Conservation (phyloP, 495 filamentous ascomycete species). For the Clohesyomyces aquaticus region DNA sequence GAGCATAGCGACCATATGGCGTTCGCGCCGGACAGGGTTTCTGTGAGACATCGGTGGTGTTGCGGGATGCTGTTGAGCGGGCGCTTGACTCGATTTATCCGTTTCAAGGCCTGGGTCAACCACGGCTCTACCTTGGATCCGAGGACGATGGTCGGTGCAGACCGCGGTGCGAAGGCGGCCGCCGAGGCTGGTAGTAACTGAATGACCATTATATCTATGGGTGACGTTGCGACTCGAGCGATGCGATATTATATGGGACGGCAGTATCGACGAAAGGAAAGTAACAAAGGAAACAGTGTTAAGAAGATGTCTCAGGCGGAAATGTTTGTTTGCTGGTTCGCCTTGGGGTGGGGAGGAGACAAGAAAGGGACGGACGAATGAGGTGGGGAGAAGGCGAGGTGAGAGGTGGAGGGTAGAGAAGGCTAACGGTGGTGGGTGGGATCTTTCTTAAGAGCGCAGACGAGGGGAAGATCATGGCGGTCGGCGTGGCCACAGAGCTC, state of each 20-base stretch:
- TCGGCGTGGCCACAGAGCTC: conserved; percentile 37
- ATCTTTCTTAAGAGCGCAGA: conserved; percentile 36
- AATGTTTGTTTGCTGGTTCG: conserved; percentile 60
- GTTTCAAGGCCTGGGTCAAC: conserved; percentile 95
- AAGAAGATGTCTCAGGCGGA: conserved; percentile 43
- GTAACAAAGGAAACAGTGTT: conserved; percentile 54
- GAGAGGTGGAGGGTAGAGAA: conserved; percentile 40
- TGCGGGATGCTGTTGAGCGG: conserved; percentile 97
- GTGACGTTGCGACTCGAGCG: conserved; percentile 40
- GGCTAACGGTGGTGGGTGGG: conserved; percentile 39
- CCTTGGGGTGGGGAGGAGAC: conserved; percentile 38
- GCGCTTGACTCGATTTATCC: conserved; percentile 96
- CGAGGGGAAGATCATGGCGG: conserved; percentile 37
- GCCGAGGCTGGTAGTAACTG: conserved; percentile 93
- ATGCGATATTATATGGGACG: conserved; percentile 37
- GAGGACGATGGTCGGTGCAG: conserved; percentile 93
- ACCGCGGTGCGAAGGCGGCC: conserved; percentile 92
- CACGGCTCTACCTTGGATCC: conserved; percentile 94
- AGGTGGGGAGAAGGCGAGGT: conserved; percentile 48
- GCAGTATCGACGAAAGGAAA: conserved; percentile 50
- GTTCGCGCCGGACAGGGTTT: conserved; percentile 86
- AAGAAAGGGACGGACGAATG: conserved; percentile 49
- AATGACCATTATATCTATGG: conserved; percentile 74
- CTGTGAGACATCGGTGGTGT: conserved; percentile 94
- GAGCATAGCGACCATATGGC: conserved; percentile 97